Evolutionary conservation across 495 filamentous ascomycete genomes (phyloP).

Genomic region (Bathelium albidoporum): DNA sequence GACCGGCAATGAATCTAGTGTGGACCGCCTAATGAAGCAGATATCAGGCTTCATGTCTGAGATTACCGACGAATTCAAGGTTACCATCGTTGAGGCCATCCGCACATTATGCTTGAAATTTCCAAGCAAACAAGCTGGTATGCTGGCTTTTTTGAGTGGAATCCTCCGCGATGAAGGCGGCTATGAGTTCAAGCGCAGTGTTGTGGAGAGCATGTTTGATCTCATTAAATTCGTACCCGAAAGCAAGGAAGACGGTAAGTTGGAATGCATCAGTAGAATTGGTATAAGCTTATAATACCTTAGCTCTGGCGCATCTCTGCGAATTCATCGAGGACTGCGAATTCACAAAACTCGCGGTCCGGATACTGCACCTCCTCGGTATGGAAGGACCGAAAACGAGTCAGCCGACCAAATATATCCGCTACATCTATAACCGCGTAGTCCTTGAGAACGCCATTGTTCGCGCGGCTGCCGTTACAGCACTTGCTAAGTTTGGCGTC

Average conservation of each 20-base stretch:
- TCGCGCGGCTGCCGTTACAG: conserved; percentile 88
- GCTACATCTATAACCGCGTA: conserved; percentile 98
- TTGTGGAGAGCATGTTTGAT: conserved; percentile 99
- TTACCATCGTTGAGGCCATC: conserved; percentile 97
- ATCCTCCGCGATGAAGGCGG: conserved; percentile 94
- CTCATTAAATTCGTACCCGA: conserved; percentile 98
- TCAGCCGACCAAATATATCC: conserved; percentile 95
- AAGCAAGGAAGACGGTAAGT: conserved; percentile 78
- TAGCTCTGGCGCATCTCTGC: conserved; percentile 85
- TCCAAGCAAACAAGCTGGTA: conserved; percentile 93
- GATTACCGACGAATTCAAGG: conserved; percentile 98
- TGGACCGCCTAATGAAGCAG: conserved; percentile 97
- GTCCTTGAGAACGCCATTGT: conserved; percentile 96
- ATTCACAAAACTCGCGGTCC: conserved; percentile 94
- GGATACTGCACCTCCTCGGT: conserved; percentile 87
- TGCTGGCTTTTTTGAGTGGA: conserved; percentile 91
- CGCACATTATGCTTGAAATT: conserved; percentile 95
- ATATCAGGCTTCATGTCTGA: conserved; percentile 93
- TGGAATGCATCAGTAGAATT: neutral
- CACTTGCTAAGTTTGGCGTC: conserved; percentile 92
- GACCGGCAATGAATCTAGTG: conserved; percentile 93
- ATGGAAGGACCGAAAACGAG: conserved; percentile 91
- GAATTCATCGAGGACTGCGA: conserved; percentile 99
- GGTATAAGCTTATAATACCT: conserved; percentile 3
- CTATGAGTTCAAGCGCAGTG: conserved; percentile 94